Evolutionary conservation across 148 eudicot genomes (phyloP), one percentile per base, ranked within the genome.

Genomic region (Arctostaphylos glauca): DNA sequence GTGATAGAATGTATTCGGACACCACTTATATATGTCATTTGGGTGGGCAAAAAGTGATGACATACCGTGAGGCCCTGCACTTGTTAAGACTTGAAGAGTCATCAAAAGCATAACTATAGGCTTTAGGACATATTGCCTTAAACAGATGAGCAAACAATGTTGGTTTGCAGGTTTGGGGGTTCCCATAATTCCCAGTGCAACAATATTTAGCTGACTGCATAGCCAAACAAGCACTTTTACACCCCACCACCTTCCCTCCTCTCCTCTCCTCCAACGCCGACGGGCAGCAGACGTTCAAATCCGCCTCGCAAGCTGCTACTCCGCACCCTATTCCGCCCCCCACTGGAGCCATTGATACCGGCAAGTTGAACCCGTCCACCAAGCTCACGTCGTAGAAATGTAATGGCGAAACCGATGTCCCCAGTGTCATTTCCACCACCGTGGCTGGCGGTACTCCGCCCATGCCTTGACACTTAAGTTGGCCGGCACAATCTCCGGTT

Each of bases 381-480:
- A 95, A 78, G 80, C 98, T 95, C 46, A 92, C 97, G 70, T 96
- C 99, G 19, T 96, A 96, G 94, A 89, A 94, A 83, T 96, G 97
- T 0, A 94, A 84, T 14, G 99, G 98, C 1, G 97, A 94, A 31
- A 76, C 15, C 3, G 94, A 85, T 6, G 99, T 67, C 0, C 98
- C 99, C 0, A 96, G 87, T 13, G 99, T 94, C 97, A 93, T 92
- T 81, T 96, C 98, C 38, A 94, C 93, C 25, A 96, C 91, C 5
- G 98, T 94, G 6, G 98, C 91, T 15, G 99, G 99, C 13, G 99
- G 97, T 2, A 3, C 81, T 3, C 97, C 99, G 38, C 95, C 92
- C 77, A 67, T 44, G 38, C 98, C 99, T 13, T 74, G 85, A 84
- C 99, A 96, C 14, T 85, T 86, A 7, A 94, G 87, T 49, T 88